Conservation (phyloP, 176 grass and related monocot species). For the Stipa capillata region DNA sequence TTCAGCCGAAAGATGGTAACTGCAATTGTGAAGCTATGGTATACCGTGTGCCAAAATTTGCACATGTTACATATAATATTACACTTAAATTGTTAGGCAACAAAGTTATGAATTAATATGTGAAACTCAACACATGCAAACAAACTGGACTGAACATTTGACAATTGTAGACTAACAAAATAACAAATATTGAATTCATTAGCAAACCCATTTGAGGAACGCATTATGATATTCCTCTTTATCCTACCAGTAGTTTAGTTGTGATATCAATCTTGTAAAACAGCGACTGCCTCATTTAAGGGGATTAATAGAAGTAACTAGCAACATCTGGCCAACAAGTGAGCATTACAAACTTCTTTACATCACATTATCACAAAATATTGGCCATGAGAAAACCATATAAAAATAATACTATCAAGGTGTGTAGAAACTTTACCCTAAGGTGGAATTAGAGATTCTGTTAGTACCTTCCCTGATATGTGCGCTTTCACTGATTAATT, state of each 20-base stretch:
- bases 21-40: neutral
- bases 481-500: neutral
- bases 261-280: neutral
- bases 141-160: neutral
- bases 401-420: neutral
- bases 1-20: neutral
- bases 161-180: neutral
- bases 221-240: neutral
- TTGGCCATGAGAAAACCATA: neutral
- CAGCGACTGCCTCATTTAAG: neutral
- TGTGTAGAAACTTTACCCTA: neutral
- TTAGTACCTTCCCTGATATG: neutral
- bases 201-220: neutral
- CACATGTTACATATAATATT: neutral
- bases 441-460: neutral
- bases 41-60: neutral
- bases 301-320: neutral
- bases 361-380: neutral
- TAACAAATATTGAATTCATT: neutral
- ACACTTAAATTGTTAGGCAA: neutral
- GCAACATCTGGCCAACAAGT: neutral
- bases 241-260: slow-evolving; percentile 1
- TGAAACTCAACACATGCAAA: neutral
- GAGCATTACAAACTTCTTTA: neutral
- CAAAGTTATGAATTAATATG: neutral